Conservation (phyloP, 257 asterid genomes). For the Agastache rugosa region DNA sequence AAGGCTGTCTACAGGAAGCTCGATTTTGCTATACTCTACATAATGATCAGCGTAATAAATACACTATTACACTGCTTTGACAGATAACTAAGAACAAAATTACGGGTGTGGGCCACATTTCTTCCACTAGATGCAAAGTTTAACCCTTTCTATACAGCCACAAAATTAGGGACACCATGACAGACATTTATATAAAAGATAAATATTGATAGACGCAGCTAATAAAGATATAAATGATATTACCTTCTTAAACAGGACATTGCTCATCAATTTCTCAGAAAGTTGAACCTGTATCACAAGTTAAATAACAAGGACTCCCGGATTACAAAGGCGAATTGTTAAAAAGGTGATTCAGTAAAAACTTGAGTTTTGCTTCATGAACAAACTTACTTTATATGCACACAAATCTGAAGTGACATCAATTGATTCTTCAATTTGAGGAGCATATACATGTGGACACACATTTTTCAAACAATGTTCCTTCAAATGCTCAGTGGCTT, state of each 20-base stretch:
- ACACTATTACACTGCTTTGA: background rate
- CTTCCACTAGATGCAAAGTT: slow-evolving; percentile 25
- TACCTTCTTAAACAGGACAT: slow-evolving; percentile 92
- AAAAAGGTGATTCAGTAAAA: slow-evolving; percentile 17
- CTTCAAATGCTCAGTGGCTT: slow-evolving; percentile 98
- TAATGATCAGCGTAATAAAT: background rate
- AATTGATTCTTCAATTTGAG: slow-evolving; percentile 90
- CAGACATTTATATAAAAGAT: background rate
- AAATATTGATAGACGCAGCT: background rate
- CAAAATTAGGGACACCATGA: slow-evolving; percentile 18
- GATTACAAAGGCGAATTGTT: slow-evolving; percentile 33
- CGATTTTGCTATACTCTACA: slow-evolving; percentile 1
- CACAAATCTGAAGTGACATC: slow-evolving; percentile 99
- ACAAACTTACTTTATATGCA: slow-evolving; percentile 78
- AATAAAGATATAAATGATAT: slow-evolving; percentile 16
- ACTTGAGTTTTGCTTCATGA: slow-evolving; percentile 14
- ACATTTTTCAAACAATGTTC: slow-evolving; percentile 84
- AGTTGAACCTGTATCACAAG: slow-evolving; percentile 79
- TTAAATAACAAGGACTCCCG: slow-evolving; percentile 35
- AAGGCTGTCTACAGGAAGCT: background rate
- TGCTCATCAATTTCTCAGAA: slow-evolving; percentile 91
- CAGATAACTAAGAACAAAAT: background rate
- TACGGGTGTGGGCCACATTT: background rate
- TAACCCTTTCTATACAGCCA: slow-evolving; percentile 17
- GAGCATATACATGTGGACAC: slow-evolving; percentile 92